Evolutionary conservation across 306 rosid genomes (phyloP), one percentile per base, ranked within the genome.

Genomic region (Carpinus viminea): DNA sequence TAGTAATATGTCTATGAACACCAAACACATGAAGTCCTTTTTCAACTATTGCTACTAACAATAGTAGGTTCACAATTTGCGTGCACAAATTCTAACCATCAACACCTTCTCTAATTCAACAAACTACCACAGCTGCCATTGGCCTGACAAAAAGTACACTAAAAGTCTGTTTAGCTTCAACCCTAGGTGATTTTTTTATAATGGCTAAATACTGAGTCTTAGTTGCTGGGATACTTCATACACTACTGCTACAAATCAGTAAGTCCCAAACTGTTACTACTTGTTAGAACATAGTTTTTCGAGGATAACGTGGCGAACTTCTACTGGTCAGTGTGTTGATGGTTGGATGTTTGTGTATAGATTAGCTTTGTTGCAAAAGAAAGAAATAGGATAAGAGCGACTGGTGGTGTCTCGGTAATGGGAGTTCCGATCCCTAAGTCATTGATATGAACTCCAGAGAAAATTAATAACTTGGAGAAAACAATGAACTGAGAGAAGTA

Each of bases 71-170:
- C 53, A 38, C 17, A 50, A 51, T 43, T 18, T 46, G 1, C 28
- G 11, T n/a, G 17, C 34, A 18, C 16, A 61, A 48, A 8, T 16
- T 13, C 15, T 51, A 48, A 48, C 62, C 34, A 9, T 6, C 28
- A 43, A 45, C 52, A 66, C 56, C 34, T 60, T 12, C 73, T 41
- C 74, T 50, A 57, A 61, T 28, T 31, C 60, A 68, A 54, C 79
- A 8, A n/a, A 78, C 66, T 47, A 57, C 70, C 46, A 47, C 80
- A 18, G 26, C n/a, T 7, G 28, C 68, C 28, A 16, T 3, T 66
- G 15, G 46, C 50, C 4, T 18, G 7, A 66, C 1, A 66, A 36
- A 65, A 34, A 7, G 43, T 36, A 66, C 15, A 8, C 20, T 43
- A 36, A 38, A 46, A 66, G 48, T 11, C 71, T n/a, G 12, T 57